Percentiles rank a stretch among this genome's conserved stretches.
Evolutionary conservation across 768 basidiomycete species (phyloP).

Genomic region (Crucibulum laeve): DNA sequence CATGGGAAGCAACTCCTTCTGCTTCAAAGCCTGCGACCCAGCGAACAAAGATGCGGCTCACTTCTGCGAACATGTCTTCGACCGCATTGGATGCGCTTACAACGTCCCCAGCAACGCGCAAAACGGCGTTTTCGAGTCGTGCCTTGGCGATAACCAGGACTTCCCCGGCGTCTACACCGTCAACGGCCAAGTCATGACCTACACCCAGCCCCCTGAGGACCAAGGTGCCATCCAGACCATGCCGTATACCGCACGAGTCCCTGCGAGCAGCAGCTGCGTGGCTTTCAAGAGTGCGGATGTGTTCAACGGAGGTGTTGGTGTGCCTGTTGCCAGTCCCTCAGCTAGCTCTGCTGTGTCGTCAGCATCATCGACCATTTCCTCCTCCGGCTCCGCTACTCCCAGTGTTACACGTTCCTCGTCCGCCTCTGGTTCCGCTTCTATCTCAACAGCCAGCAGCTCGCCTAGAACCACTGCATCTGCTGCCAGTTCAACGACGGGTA

Average conservation of each 20-base stretch:
- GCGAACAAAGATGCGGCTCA: conserved; percentile 38
- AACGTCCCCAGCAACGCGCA: conserved; percentile 65
- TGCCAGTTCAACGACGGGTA: too few relatives aligned
- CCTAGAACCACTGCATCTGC: too few relatives aligned
- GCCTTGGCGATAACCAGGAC: conserved; percentile 59
- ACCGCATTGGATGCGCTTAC: conserved; percentile 69
- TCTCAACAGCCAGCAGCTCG: too few relatives aligned
- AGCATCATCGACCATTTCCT: too few relatives aligned
- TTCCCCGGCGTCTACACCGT: conserved; percentile 47
- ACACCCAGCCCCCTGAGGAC: conserved; percentile 39
- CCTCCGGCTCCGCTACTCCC: too few relatives aligned
- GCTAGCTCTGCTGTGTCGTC: too few relatives aligned
- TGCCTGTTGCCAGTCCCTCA: too few relatives aligned
- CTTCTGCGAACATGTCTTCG: conserved; percentile 68
- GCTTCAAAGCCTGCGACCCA: conserved; percentile 67
- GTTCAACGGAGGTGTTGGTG: too few relatives aligned
- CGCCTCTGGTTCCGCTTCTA: too few relatives aligned
- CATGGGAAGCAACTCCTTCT: conserved; percentile 45
- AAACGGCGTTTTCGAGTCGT: conserved; percentile 55
- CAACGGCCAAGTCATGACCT: conserved; percentile 34
- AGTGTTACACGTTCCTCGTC: too few relatives aligned
- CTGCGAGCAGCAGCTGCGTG: conserved; percentile 33
- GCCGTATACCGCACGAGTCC: conserved; percentile 37
- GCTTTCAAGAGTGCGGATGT: conserved; percentile 20
- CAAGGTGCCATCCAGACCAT: conserved; percentile 36